Evolutionary conservation across 2,329 filamentous ascomycete species (phyloP).

Genomic region (Phialophora chinensis): DNA sequence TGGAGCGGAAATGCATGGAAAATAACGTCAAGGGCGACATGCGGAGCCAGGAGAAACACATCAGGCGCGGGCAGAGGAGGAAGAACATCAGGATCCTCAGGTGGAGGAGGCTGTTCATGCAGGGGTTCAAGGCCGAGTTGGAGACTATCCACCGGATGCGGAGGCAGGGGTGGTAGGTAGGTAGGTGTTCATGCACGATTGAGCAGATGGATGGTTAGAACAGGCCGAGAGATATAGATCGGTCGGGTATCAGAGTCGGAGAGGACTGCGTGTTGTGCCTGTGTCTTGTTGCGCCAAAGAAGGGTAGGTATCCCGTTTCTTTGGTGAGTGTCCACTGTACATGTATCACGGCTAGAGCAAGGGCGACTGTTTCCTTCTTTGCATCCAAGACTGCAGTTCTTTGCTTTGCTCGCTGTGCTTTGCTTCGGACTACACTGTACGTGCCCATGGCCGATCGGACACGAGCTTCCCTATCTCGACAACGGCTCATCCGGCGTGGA

Average conservation of each 20-base stretch:
- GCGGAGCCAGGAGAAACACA: constrained; percentile 49
- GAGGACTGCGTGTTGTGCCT: too few relatives aligned
- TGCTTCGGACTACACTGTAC: too few relatives aligned
- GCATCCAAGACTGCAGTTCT: too few relatives aligned
- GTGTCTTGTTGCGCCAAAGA: too few relatives aligned
- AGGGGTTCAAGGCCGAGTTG: constrained; percentile 52
- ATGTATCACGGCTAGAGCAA: too few relatives aligned
- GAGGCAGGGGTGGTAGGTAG: constrained; percentile 53
- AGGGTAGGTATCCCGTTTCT: too few relatives aligned
- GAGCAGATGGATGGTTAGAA: not conserved
- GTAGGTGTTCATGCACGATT: not conserved
- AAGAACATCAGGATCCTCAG: constrained; percentile 49
- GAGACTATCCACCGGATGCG: constrained; percentile 52
- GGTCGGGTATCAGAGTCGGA: too few relatives aligned
- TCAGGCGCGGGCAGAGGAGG: constrained; percentile 49
- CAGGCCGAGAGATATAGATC: not conserved
- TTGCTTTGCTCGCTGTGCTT: too few relatives aligned
- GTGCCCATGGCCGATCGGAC: too few relatives aligned
- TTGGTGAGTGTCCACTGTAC: too few relatives aligned
- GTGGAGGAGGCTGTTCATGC: constrained; percentile 54
- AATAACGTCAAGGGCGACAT: constrained; percentile 47
- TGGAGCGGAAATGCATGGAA: constrained; percentile 40
- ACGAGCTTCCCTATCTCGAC: too few relatives aligned
- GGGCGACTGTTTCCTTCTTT: too few relatives aligned
- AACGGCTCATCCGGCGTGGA: not conserved